Base-by-base conservation (phyloP, 2,329 filamentous ascomycete species). In the Beauveria scarabaeidicola region DNA sequence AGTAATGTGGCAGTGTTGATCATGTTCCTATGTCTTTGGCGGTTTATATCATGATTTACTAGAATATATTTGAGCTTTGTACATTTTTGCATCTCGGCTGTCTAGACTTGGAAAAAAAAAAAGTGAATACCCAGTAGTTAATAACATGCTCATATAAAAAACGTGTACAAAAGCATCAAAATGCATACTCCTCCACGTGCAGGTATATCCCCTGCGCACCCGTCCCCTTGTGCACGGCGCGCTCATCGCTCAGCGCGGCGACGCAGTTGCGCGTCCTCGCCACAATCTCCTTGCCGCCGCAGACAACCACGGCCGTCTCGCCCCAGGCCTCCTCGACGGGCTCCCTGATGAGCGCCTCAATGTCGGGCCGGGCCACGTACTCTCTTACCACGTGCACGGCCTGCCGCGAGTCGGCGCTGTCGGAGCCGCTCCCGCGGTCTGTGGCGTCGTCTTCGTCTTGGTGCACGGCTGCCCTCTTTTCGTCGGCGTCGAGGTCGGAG, bases 181-280 rank as follows among this genome's bases (percentile, higher is more conserved):
- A 82, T 25, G 75, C 76, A 68, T 85, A 86, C 67, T 86, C 82
- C 63, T 86, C 83, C 1, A 81, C 81, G 67, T 83, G 78, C 59
- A 86, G 66, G 66, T 80, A 78, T 44, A 86, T 85, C 0, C 83
- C 83, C 66, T 86, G 83, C 0, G 83, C 83, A 1, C 81, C 83
- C 0, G 82, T 85, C 5, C 83, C 83, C 68, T 86, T 86, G 66
- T 86, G 83, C 23, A 86, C 83, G 0, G 80, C 83, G 44, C 83
- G 72, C 70, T 86, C 83, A 64, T 86, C 82, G 57, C 81, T 83
- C 62, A 86, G 62, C 32, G 70, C 72, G 2, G 79, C 78, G 3
- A 86, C 81, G 60, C 75, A 78, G 63, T 83, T 85, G 60, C 83
- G 74, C 15, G 81, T 78, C 50, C 72, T 72, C 2, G 80, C 74